These are phyloP conservation scores for Ustilago esculenta DNA, from an alignment of 1,284 basidiomycete species.

Conservation along the genomic window DNA sequence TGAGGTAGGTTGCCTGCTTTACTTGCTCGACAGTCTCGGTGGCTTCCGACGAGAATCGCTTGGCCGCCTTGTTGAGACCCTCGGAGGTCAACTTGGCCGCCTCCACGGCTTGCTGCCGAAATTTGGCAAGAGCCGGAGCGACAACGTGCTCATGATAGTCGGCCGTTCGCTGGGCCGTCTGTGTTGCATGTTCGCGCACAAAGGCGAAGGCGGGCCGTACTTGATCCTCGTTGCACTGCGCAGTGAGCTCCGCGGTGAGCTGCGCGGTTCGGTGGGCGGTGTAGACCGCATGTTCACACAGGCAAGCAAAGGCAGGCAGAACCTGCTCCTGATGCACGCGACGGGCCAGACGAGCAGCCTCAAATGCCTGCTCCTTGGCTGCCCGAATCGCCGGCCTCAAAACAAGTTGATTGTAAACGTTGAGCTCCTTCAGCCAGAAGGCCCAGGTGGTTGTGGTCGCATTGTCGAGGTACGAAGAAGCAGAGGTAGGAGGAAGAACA, in stretches of 20 bases:
- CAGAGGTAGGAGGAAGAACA: constrained; percentile 6
- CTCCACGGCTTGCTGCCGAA: constrained; percentile 17
- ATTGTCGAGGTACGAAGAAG: constrained; percentile 20
- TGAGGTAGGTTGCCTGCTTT: constrained; percentile 18
- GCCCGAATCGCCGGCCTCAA: constrained; percentile 15
- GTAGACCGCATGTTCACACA: constrained; percentile 22
- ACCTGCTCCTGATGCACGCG: constrained; percentile 21
- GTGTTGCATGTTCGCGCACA: constrained; percentile 11
- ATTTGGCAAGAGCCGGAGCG: constrained; percentile 6
- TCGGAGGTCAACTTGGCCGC: constrained; percentile 24
- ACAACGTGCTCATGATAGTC: constrained; percentile 26
- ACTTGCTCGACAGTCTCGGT: constrained; percentile 22
- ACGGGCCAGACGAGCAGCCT: constrained; percentile 26
- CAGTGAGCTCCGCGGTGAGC: constrained; percentile 10
- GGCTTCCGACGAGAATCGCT: constrained; percentile 25
- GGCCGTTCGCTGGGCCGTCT: constrained; percentile 11
- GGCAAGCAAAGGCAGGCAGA: constrained; percentile 9
- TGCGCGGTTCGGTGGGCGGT: constrained; percentile 15
- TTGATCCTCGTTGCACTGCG: constrained; percentile 11
- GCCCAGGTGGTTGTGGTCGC: constrained; percentile 37
- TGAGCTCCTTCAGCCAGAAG: constrained; percentile 30
- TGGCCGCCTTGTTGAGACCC: constrained; percentile 30
- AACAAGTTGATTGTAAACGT: constrained; percentile 9
- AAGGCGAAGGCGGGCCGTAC: constrained; percentile 16
- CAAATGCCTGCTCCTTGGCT: constrained; percentile 13